Evolutionary conservation across 2,329 filamentous ascomycete genomes (phyloP).

Genomic region (Diatrype stigma): DNA sequence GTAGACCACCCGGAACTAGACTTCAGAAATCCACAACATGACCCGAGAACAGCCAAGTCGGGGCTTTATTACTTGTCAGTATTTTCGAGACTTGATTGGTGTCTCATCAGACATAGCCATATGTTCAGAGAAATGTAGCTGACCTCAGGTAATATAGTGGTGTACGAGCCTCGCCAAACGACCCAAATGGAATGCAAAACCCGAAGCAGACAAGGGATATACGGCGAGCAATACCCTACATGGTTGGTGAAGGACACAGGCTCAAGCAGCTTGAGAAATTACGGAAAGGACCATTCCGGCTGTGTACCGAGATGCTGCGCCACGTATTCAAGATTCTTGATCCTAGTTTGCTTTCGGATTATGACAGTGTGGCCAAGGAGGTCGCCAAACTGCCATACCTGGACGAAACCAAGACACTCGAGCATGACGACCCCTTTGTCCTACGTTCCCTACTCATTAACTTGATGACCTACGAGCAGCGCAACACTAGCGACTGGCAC

Average conservation of each 20-base stretch:
- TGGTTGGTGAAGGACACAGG: too few relatives aligned
- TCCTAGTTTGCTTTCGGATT: not conserved
- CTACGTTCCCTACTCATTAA: slow-evolving; percentile 2
- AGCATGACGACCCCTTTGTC: not conserved
- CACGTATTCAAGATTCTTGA: slow-evolving; percentile 1
- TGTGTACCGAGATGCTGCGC: not conserved
- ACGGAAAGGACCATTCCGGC: not conserved
- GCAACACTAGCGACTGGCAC: not conserved
- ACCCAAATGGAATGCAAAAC: too few relatives aligned
- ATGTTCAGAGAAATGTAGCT: too few relatives aligned
- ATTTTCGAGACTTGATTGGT: too few relatives aligned
- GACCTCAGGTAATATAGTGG: too few relatives aligned
- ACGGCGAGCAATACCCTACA: too few relatives aligned
- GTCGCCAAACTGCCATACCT: not conserved
- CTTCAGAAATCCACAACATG: not conserved
- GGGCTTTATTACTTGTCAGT: not conserved
- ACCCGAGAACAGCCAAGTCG: not conserved
- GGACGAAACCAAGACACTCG: not conserved
- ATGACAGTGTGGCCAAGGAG: not conserved
- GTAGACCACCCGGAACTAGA: not conserved
- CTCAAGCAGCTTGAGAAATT: not conserved
- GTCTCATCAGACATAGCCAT: too few relatives aligned
- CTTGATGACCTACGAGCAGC: slow-evolving; percentile 2
- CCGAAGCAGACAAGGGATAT: too few relatives aligned
- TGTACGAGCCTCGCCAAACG: too few relatives aligned